Conservation (phyloP, 768 basidiomycete species). For the Xerocomellus dryophilus region DNA sequence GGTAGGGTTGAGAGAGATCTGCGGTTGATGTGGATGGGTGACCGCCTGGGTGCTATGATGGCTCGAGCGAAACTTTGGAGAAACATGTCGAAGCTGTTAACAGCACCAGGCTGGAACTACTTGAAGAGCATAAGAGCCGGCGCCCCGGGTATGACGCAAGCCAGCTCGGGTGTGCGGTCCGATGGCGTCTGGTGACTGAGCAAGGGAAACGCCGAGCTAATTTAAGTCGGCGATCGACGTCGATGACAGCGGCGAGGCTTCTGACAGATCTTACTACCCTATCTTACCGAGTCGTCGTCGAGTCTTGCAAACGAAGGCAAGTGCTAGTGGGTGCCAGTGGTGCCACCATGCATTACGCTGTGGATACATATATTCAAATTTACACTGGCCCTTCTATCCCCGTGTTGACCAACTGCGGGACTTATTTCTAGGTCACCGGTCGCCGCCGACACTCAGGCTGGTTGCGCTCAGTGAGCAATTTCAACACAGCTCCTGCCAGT, state of each 20-base stretch:
- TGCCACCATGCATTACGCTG: too few relatives aligned
- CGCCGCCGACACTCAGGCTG: too few relatives aligned
- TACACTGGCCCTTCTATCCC: neutral
- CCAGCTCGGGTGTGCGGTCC: neutral
- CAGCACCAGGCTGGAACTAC: neutral
- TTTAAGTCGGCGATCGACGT: neutral
- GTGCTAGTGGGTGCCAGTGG: too few relatives aligned
- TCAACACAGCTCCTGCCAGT: too few relatives aligned
- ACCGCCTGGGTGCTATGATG: neutral
- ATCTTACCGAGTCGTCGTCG: neutral
- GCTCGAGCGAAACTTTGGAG: neutral
- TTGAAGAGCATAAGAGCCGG: neutral
- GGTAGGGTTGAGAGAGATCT: conserved; percentile 1
- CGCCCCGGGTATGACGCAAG: neutral
- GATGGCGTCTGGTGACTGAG: neutral
- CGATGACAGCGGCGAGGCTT: neutral
- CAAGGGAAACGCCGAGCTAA: neutral
- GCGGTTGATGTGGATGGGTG: neutral
- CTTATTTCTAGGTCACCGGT: too few relatives aligned
- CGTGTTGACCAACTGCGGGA: too few relatives aligned
- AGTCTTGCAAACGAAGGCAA: neutral
- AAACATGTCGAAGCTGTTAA: conserved; percentile 1
- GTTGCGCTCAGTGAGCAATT: too few relatives aligned
- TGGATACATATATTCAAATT: too few relatives aligned
- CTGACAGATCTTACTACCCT: neutral